phyloP scores from a whole-genome alignment of 1,284 basidiomycete genomes.

The Moniliella sp. region DNA sequence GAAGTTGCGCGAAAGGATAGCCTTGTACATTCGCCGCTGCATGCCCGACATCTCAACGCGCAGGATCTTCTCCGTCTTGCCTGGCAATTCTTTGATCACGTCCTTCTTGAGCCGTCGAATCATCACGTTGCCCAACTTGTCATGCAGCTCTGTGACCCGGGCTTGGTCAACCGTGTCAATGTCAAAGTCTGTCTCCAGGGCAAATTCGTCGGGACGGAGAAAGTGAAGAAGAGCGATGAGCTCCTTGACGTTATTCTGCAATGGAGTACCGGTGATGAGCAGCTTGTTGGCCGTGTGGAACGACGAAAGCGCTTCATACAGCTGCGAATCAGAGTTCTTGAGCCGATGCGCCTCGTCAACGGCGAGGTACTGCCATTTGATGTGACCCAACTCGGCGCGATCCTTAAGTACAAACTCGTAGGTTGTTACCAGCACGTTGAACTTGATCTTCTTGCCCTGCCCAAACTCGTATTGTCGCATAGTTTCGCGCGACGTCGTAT shows the following conservation, averaged over 20 bases:
- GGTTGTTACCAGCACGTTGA: slow-evolving; percentile 87
- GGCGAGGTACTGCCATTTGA: slow-evolving; percentile 97
- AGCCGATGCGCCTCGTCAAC: slow-evolving; percentile 97
- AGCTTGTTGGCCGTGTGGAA: slow-evolving; percentile 78
- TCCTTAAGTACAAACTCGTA: slow-evolving; percentile 99
- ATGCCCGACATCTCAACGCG: slow-evolving; percentile 92
- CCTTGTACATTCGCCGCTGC: slow-evolving; percentile 97
- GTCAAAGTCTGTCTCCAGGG: slow-evolving; percentile 62
- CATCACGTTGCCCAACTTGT: slow-evolving; percentile 84
- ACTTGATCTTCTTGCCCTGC: slow-evolving; percentile 55
- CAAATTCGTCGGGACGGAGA: slow-evolving; percentile 90
- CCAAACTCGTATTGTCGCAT: slow-evolving; percentile 67
- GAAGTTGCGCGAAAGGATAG: slow-evolving; percentile 90
- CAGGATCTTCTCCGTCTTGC: slow-evolving; percentile 91
- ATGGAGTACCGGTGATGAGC: slow-evolving; percentile 87
- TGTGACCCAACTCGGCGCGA: slow-evolving; percentile 62
- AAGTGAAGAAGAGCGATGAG: slow-evolving; percentile 92
- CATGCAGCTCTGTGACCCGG: slow-evolving; percentile 64
- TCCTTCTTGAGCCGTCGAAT: slow-evolving; percentile 81
- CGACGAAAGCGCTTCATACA: slow-evolving; percentile 75
- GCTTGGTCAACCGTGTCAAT: slow-evolving; percentile 39
- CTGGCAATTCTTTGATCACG: slow-evolving; percentile 85
- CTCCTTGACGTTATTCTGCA: slow-evolving; percentile 98
- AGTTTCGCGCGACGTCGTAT: slow-evolving; percentile 58
- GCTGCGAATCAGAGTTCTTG: slow-evolving; percentile 89